Percentiles rank a stretch among this genome's conserved stretches.
phyloP scores from a whole-genome alignment of 2,329 filamentous ascomycete genomes.

The Colletotrichum tanaceti region DNA sequence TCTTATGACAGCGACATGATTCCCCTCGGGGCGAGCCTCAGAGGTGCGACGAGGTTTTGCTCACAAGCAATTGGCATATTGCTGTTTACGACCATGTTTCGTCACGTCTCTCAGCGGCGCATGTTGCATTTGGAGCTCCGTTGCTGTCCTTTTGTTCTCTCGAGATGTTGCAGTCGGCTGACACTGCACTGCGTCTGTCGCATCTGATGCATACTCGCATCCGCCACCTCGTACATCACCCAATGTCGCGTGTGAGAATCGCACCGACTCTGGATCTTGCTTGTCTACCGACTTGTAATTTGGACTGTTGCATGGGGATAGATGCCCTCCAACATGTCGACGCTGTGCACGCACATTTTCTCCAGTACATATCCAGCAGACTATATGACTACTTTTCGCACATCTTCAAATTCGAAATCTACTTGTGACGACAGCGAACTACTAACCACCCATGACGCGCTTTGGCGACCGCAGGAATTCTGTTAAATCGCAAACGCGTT shows the following conservation, averaged over 20 bases:
- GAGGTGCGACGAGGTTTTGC: conserved; percentile 36
- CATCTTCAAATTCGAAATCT: not conserved
- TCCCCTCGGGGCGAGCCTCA: conserved; percentile 29
- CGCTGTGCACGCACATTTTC: conserved; percentile 33
- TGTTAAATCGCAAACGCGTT: conserved; percentile 9
- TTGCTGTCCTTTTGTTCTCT: conserved; percentile 11
- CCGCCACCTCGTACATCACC: not conserved
- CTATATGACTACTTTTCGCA: conserved; percentile 30
- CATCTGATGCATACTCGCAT: conserved; percentile 12
- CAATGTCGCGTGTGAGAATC: conserved; percentile 11
- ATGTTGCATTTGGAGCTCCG: conserved; percentile 25
- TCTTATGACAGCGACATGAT: conserved; percentile 37
- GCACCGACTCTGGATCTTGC: conserved; percentile 17
- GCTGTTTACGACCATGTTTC: conserved; percentile 33
- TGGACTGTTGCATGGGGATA: conserved; percentile 20
- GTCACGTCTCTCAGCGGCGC: conserved; percentile 29
- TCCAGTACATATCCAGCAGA: conserved; percentile 36
- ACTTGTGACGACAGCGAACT: not conserved
- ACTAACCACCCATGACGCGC: not conserved
- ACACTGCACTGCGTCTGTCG: not conserved
- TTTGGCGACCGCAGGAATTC: conserved; percentile 17
- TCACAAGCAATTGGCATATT: conserved; percentile 31
- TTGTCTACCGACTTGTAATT: conserved; percentile 38
- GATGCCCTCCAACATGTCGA: conserved; percentile 18
- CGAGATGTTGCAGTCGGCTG: conserved; percentile 11